A percentile compares a stretch with the other conserved stretches of the same genome.
These are phyloP conservation scores for Anthoceros angustus DNA, from an alignment of 225 moss, liverwort and hornwort species.

Conservation along the genomic window DNA sequence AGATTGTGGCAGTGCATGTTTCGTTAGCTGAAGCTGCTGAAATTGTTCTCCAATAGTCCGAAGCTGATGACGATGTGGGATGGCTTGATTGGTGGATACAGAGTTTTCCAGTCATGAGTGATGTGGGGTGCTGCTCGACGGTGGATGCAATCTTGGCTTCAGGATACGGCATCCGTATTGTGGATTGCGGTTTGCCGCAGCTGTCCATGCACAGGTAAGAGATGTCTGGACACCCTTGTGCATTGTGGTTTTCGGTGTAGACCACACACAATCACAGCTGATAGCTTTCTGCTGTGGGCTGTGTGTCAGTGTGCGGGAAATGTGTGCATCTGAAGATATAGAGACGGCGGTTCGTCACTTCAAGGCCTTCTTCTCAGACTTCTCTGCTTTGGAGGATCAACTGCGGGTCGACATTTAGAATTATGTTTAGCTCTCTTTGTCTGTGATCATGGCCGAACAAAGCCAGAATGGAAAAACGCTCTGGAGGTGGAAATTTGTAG, in stretches of 20 bases:
- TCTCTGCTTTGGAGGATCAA: constrained; percentile 49
- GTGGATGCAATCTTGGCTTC: constrained; percentile 80
- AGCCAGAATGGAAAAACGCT: no score
- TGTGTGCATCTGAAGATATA: constrained; percentile 52
- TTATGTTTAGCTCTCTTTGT: no score
- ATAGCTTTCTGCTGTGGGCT: neutral
- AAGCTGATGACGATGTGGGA: neutral
- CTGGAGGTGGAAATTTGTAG: no score
- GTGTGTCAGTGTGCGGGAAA: constrained; percentile 52
- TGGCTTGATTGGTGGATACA: constrained; percentile 14
- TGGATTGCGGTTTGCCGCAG: constrained; percentile 80
- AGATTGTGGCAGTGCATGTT: neutral
- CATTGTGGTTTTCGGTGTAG: neutral
- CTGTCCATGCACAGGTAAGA: constrained; percentile 78
- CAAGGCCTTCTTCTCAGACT: constrained; percentile 47
- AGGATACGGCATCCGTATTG: constrained; percentile 69
- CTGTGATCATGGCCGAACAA: no score
- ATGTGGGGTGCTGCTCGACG: constrained; percentile 91
- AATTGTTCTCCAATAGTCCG: neutral
- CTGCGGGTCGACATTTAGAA: constrained; percentile 33
- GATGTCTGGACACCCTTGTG: constrained; percentile 10
- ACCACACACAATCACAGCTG: neutral
- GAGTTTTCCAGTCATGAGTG: constrained; percentile 72
- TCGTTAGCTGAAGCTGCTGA: neutral
- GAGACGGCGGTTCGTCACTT: constrained; percentile 49